Base-by-base conservation (phyloP, 1,284 basidiomycete genomes). In the Sporisorium graminicola region DNA sequence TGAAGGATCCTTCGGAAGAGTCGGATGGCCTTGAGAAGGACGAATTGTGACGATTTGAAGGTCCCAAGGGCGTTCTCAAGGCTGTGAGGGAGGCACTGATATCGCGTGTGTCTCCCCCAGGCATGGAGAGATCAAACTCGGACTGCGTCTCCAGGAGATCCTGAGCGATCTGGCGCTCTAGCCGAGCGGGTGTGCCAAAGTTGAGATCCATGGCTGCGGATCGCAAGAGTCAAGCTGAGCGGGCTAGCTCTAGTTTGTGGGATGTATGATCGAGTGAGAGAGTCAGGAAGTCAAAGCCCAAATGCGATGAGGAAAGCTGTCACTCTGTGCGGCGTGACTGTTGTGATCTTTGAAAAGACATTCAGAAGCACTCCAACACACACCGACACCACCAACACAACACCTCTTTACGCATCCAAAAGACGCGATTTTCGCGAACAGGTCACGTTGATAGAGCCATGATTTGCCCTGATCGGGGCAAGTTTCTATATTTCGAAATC, bases 91-190 rank as follows among this genome's bases (percentile, higher is more conserved):
- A 70, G 16, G 66, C 62, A 43, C 70, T 77, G 42, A 66, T 68
- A 43, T 77, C 68, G 47, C 63, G 70, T 6, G 65, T 73, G 35
- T 66, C 61, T 22, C 60, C 63, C 6, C 57, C 70, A 18, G 74
- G 74, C 20, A 77, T 46, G 9, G 74, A 77, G 44, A 77, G 69
- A 35, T 77, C 74, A 35, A 77, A 68, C n/a, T 73, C 74, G 56
- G 74, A 77, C 42, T 77, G 74, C 14, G 65, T 68, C 16, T 65
- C 62, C 58, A 77, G 54, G 24, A 77, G 70, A 33, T 77, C 70
- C 33, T 77, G 74, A 24, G 74, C 74, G 22, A 77, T 77, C 54
- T 77, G 74, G 44, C 74, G 70, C 74, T 77, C 74, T 7, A 77
- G 66, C 22, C 74, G 69, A 59, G 74, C 70, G 7, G 74, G 74